Evolutionary conservation across 352 stramenopile genomes (phyloP).

Genomic region (Pythium periplocum): DNA sequence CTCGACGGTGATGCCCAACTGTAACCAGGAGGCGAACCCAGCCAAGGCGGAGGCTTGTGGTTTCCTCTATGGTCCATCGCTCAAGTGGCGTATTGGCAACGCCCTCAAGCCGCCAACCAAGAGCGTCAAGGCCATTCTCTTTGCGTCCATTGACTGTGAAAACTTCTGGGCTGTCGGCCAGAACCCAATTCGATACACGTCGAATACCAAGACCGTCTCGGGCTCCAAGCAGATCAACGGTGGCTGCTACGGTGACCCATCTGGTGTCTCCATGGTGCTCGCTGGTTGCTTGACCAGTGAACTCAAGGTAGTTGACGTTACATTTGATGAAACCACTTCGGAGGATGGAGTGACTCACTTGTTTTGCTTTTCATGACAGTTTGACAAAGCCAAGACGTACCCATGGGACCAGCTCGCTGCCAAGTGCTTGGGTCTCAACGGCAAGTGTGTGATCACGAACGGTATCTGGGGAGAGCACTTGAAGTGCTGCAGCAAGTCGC

Average conservation of each 20-base stretch:
- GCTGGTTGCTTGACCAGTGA: constrained; percentile 72
- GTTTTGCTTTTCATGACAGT: constrained; percentile 15
- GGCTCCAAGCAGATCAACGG: constrained; percentile 82
- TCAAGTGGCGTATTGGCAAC: constrained; percentile 76
- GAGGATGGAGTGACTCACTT: not conserved
- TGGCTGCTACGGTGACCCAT: constrained; percentile 71
- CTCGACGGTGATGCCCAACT: constrained; percentile 49
- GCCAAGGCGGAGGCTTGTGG: constrained; percentile 59
- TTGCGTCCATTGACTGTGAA: constrained; percentile 82
- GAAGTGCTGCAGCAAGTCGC: constrained; percentile 65
- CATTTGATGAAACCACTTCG: too few relatives aligned
- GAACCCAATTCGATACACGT: constrained; percentile 67
- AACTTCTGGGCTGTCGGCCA: constrained; percentile 82
- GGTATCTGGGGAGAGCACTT: constrained; percentile 80
- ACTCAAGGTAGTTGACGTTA: constrained; percentile 26
- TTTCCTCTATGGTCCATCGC: constrained; percentile 79
- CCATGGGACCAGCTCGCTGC: constrained; percentile 75
- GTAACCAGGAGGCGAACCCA: constrained; percentile 55
- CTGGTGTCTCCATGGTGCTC: constrained; percentile 61
- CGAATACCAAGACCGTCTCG: constrained; percentile 61
- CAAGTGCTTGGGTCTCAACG: constrained; percentile 73
- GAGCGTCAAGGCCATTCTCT: constrained; percentile 51
- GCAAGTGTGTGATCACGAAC: constrained; percentile 82
- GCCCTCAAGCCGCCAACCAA: constrained; percentile 42
- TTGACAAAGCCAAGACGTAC: constrained; percentile 80